Conservation (phyloP, 805 yeast genomes). For the Myxozyma geophila region DNA sequence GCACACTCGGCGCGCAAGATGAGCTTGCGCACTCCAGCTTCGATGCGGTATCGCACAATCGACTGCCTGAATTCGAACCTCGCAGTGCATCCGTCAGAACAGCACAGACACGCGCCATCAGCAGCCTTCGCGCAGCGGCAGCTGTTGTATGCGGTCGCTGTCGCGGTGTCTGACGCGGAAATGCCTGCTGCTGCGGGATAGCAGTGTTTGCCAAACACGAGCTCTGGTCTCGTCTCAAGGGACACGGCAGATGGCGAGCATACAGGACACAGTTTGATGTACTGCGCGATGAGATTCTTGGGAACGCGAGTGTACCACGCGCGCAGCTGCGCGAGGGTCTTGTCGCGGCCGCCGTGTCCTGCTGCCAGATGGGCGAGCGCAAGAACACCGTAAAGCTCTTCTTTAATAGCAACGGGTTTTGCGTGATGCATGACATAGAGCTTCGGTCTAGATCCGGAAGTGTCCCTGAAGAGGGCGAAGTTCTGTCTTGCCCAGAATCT, state of each 20-base stretch:
- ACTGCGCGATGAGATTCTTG: conserved; percentile 34
- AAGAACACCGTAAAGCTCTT: conserved; percentile 32
- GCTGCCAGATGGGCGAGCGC: conserved; percentile 26
- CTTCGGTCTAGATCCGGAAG: background rate
- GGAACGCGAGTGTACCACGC: conserved; percentile 35
- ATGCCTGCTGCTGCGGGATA: conserved; percentile 17
- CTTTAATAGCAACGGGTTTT: conserved; percentile 32
- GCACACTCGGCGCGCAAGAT: conserved; percentile 12
- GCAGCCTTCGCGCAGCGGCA: conserved; percentile 17
- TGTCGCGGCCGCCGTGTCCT: conserved; percentile 36
- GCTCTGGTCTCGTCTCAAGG: conserved; percentile 71
- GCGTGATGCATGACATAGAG: conserved; percentile 30
- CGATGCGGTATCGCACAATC: conserved; percentile 13
- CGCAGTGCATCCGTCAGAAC: too few relatives aligned
- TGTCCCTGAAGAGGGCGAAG: conserved; percentile 24
- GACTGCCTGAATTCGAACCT: conserved; percentile 10
- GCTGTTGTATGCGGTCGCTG: background rate
- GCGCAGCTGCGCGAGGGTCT: conserved; percentile 31
- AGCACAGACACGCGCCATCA: conserved; percentile 1
- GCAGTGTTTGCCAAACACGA: conserved; percentile 10
- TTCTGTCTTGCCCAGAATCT: conserved; percentile 33
- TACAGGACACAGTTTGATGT: conserved; percentile 35
- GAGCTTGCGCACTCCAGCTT: background rate
- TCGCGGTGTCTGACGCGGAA: background rate
- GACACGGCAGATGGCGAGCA: conserved; percentile 64